phyloP scores from a whole-genome alignment of 768 basidiomycete genomes.

The Dacryopinax primogenitus region DNA sequence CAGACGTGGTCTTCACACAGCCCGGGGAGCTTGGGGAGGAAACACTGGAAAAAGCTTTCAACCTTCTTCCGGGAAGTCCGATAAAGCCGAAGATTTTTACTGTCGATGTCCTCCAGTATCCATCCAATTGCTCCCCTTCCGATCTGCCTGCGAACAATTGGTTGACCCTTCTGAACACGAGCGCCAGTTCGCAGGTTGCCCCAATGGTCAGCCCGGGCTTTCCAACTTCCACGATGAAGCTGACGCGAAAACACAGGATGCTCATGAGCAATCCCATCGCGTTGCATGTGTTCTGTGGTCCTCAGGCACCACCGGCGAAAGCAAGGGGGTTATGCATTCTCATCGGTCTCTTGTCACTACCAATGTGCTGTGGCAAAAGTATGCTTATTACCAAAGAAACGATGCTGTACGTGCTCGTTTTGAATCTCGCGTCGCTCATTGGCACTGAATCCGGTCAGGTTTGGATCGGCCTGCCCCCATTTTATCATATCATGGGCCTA shows the following conservation, averaged over 20 bases:
- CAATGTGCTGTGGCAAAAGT: constrained; percentile 19
- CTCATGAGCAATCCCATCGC: constrained; percentile 16
- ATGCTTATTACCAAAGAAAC: constrained; percentile 13
- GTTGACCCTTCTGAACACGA: constrained; percentile 15
- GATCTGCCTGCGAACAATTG: constrained; percentile 15
- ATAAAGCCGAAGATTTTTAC: constrained; percentile 13
- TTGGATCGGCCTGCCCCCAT: constrained; percentile 20
- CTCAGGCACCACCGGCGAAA: constrained; percentile 21
- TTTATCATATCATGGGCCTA: constrained; percentile 21
- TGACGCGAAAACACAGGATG: constrained; percentile 10
- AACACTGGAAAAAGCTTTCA: constrained; percentile 15
- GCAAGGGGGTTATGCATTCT: constrained; percentile 22
- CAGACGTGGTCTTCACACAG: constrained; percentile 19
- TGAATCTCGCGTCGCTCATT: neutral
- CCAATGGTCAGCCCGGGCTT: neutral
- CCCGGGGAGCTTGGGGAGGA: constrained; percentile 13
- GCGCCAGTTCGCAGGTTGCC: no score
- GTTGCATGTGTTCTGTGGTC: constrained; percentile 23
- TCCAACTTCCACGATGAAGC: neutral
- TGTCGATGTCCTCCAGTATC: neutral
- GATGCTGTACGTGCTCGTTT: constrained; percentile 15
- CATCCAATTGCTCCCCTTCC: constrained; percentile 9
- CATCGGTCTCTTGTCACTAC: constrained; percentile 18
- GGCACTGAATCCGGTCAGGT: neutral
- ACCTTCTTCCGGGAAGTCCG: constrained; percentile 8